Conservation (phyloP, 164 flowering plant genomes). For the Magnolia changhungtana region DNA sequence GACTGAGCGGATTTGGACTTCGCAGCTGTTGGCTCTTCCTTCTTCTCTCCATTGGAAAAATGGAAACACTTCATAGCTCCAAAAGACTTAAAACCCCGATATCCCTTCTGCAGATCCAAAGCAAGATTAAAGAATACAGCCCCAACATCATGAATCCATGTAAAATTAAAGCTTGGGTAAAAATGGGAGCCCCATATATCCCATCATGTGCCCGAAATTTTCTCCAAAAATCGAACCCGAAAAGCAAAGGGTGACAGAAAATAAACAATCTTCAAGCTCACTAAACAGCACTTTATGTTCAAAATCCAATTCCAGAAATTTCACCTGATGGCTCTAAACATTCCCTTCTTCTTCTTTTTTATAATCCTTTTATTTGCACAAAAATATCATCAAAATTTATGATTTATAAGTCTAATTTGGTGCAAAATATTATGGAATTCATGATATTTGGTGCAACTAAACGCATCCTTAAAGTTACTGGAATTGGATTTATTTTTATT, state of each 20-base stretch:
- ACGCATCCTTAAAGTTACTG: background rate
- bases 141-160: background rate
- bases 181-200: slow-evolving; percentile 1
- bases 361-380: background rate
- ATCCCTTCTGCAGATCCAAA: slow-evolving; percentile 26
- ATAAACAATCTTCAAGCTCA: background rate
- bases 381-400: too few relatives aligned
- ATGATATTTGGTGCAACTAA: too few relatives aligned
- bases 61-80: slow-evolving; percentile 64
- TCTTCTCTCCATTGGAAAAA: slow-evolving; percentile 37
- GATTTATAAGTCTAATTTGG: too few relatives aligned
- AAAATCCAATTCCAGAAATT: background rate
- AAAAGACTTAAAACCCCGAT: slow-evolving; percentile 6
- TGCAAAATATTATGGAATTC: too few relatives aligned
- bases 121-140: background rate
- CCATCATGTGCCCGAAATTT: slow-evolving; percentile 1
- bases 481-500: too few relatives aligned
- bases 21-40: slow-evolving; percentile 40
- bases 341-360: background rate
- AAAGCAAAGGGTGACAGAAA: background rate
- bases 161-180: background rate
- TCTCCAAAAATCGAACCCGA: background rate
- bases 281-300: background rate
- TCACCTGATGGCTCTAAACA: background rate
- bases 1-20: slow-evolving; percentile 34